Percentiles rank a stretch among this genome's conserved stretches.
phyloP scores from a whole-genome alignment of 768 basidiomycete species.

The Gymnopilus dilepis region DNA sequence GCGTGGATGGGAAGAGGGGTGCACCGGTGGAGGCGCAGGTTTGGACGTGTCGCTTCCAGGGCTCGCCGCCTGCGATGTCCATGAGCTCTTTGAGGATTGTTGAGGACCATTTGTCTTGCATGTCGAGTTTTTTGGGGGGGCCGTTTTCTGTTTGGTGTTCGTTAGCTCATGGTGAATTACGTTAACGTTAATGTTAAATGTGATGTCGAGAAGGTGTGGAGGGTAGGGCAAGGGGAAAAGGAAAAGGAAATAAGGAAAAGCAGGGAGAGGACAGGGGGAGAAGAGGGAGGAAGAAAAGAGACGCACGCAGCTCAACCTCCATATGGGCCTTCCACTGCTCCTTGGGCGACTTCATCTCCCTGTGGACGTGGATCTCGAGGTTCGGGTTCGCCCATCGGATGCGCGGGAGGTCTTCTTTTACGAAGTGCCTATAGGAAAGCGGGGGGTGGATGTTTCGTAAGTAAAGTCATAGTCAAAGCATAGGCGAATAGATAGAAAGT shows the following conservation, averaged over 20 bases:
- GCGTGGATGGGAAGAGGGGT: slow-evolving; percentile 47
- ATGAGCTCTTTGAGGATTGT: slow-evolving; percentile 73
- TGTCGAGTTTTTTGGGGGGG: slow-evolving; percentile 47
- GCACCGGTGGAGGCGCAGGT: slow-evolving; percentile 51
- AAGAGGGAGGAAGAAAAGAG: neutral
- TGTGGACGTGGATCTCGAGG: slow-evolving; percentile 64
- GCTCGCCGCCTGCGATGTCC: slow-evolving; percentile 63
- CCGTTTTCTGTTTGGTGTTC: slow-evolving; percentile 52
- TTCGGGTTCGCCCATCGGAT: slow-evolving; percentile 80
- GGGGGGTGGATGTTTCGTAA: too few relatives aligned
- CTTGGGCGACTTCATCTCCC: slow-evolving; percentile 53
- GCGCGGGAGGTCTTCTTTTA: slow-evolving; percentile 77
- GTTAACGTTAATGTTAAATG: too few relatives aligned
- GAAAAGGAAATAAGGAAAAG: neutral
- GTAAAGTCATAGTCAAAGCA: neutral
- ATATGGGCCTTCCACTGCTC: slow-evolving; percentile 69
- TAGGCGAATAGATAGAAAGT: too few relatives aligned
- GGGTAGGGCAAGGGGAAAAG: neutral
- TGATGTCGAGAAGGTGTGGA: neutral
- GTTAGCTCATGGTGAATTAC: too few relatives aligned
- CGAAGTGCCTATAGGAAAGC: slow-evolving; percentile 71
- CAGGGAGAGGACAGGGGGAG: neutral
- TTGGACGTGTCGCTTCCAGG: slow-evolving; percentile 62
- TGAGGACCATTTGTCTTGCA: slow-evolving; percentile 74
- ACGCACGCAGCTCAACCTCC: slow-evolving; percentile 68